Base-by-base conservation (phyloP, 805 yeast species). In the Candida morakotiae region DNA sequence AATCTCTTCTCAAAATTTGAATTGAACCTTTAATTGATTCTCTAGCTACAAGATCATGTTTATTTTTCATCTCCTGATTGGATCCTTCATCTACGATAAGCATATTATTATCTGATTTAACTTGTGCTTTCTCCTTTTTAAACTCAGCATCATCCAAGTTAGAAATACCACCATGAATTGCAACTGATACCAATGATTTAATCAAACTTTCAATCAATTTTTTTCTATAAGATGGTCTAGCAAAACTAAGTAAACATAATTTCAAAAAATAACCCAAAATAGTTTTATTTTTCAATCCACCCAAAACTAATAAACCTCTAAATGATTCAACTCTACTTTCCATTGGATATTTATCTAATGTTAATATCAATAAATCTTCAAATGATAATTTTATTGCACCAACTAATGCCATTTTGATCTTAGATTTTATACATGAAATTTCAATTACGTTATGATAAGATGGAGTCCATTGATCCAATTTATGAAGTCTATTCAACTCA, bases 391-490 rank as follows among this genome's bases (percentile, higher is more conserved):
- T 60, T 16, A 75, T 64, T 8, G 79, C 57, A 0, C 87, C 87
- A 14, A 64, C 62, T 9, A 72, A 56, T 0, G 83, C 79, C 28
- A 93, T 60, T 25, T 66, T 57, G 28, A 84, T 69, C 44, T 82
- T 84, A 44, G 77, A 81, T 27, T 62, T 58, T 16, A 88, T 47
- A 20, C 88, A 76, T 4, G 76, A 63, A 19, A 67, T 58, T 13
- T 88, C 70, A 27, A 85, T 64, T 25, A 70, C 44, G 40, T 72
- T 55, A 36, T 78, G 81, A 43, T 75, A 78, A 0, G 95, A 81
- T 1, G 96, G 91, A 6, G 83, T 69, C 94, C 94, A 87, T 29
- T 75, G 79, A 51, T 91, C 98, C 62, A 93, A 71, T 43, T 88
- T 79, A 46, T 79, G 77, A 42, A 80, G 73, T 41, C 97, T 71